A percentile compares a stretch with the other conserved stretches of the same genome.
These are phyloP conservation scores for Rhizodiscina lignyota DNA, from an alignment of 495 filamentous ascomycete species.

Conservation along the genomic window DNA sequence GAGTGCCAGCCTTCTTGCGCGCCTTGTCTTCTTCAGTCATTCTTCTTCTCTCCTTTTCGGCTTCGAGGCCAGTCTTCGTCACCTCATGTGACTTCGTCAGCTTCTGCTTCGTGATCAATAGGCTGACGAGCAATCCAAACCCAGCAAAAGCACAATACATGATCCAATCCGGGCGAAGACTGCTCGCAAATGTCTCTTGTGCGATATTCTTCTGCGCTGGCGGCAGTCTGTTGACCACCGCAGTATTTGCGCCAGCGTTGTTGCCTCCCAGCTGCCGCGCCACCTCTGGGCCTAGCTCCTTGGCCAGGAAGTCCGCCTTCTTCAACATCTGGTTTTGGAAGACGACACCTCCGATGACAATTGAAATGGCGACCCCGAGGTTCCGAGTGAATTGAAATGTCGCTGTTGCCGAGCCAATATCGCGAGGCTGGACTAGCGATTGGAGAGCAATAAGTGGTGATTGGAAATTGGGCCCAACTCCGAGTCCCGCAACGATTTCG, in stretches of 20 bases:
- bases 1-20: constrained; percentile 5
- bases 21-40: constrained; percentile 11
- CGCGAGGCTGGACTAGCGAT: constrained; percentile 26
- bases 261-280: constrained; percentile 23
- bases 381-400: constrained; percentile 13
- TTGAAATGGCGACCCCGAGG: constrained; percentile 11
- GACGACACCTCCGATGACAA: constrained; percentile 14
- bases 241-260: constrained; percentile 27
- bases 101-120: constrained; percentile 22
- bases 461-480: constrained; percentile 41
- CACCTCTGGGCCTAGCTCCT: constrained; percentile 12
- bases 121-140: constrained; percentile 19
- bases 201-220: constrained; percentile 15
- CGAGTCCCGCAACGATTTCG: constrained; percentile 35
- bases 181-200: constrained; percentile 23
- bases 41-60: constrained; percentile 16
- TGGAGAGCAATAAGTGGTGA: constrained; percentile 42
- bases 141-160: constrained; percentile 25
- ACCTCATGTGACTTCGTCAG: constrained; percentile 18
- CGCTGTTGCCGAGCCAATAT: constrained; percentile 11
- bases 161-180: constrained; percentile 30
- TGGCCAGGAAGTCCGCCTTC: neutral
- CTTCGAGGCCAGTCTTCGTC: constrained; percentile 24
- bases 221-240: constrained; percentile 22
- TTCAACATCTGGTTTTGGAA: constrained; percentile 4